Conservation (phyloP, 2,329 filamentous ascomycete genomes). For the Blastomyces parvus region DNA sequence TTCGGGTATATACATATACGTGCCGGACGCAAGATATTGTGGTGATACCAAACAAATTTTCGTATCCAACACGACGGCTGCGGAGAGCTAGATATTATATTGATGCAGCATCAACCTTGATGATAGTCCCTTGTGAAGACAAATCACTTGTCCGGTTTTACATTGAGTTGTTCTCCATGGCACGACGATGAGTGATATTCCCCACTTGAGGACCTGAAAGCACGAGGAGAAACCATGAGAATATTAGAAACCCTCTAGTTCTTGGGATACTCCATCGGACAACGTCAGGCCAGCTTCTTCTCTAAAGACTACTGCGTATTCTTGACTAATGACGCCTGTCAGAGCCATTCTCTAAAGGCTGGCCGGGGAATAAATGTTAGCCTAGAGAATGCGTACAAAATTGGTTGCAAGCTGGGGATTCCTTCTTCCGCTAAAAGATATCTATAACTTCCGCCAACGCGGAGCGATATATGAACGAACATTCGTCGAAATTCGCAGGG, state of each 20-base stretch:
- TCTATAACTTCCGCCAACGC: no score
- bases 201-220: conserved; percentile 54
- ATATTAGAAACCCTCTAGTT: conserved; percentile 60
- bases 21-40: no score
- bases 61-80: no score
- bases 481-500: no score
- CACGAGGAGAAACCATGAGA: conserved; percentile 53
- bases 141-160: conserved; percentile 51
- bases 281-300: conserved; percentile 41
- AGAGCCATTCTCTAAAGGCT: conserved; percentile 57
- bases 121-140: conserved; percentile 66
- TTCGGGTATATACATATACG: no score
- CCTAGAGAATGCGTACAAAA: conserved; percentile 57
- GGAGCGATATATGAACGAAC: no score
- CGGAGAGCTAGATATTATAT: no score
- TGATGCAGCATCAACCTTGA: conserved; percentile 45
- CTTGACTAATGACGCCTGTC: conserved; percentile 56
- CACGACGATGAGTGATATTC: conserved; percentile 51
- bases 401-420: conserved; percentile 91
- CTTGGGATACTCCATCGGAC: conserved; percentile 66
- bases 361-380: conserved; percentile 44
- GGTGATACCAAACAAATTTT: no score
- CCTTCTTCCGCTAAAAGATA: no score
- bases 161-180: conserved; percentile 34
- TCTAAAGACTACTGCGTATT: conserved; percentile 50